These are phyloP conservation scores for Brassica carinata DNA, from an alignment of 345 rosid genomes.

Conservation along the genomic window DNA sequence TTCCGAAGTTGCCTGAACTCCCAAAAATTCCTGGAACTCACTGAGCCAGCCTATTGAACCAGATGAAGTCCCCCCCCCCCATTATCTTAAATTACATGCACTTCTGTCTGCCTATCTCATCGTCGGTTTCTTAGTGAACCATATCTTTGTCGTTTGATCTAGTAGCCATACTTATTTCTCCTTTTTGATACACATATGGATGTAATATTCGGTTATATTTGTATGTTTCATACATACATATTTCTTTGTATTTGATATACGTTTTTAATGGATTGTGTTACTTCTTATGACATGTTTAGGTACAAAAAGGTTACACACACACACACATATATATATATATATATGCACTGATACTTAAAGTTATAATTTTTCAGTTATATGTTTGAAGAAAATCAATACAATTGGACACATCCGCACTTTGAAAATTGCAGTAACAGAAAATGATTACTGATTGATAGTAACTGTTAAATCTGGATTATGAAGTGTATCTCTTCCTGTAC, in stretches of 20 bases:
- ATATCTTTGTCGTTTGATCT: conserved; percentile 10
- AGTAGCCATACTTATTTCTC: background rate
- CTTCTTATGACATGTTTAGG: background rate
- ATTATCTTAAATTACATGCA: background rate
- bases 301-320: background rate
- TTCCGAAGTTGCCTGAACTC: conserved; percentile 37
- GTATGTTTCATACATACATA: conserved; percentile 6
- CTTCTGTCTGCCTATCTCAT: conserved; percentile 1
- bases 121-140: background rate
- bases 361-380: background rate
- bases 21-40: conserved; percentile 33
- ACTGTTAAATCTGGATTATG: no score
- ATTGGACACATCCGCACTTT: background rate
- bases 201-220: conserved; percentile 17
- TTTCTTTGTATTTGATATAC: conserved; percentile 20
- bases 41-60: background rate
- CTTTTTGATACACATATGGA: conserved; percentile 1
- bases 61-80: background rate
- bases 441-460: no score
- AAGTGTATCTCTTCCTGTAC: no score
- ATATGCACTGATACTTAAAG: background rate
- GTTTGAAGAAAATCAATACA: background rate
- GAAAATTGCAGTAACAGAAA: no score
- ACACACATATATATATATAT: no score
- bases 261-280: conserved; percentile 11